phyloP scores from a whole-genome alignment of 345 rosid species.

The Heritiera fomes region DNA sequence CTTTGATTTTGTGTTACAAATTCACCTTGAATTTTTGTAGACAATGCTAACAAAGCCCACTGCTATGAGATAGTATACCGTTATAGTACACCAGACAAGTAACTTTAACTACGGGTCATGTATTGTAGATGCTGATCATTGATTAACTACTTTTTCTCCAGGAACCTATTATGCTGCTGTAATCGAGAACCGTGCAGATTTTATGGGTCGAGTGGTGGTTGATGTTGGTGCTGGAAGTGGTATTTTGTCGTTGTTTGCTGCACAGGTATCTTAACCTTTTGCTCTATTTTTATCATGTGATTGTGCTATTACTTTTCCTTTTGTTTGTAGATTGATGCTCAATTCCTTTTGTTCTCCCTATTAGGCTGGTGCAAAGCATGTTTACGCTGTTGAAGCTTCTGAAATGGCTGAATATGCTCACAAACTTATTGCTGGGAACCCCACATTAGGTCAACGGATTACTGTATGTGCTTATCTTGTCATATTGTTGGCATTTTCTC shows the following conservation, averaged over 20 bases:
- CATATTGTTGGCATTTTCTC: conserved; percentile 13
- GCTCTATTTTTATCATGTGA: neutral
- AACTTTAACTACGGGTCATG: neutral
- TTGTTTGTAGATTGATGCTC: neutral
- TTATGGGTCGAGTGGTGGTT: conserved; percentile 85
- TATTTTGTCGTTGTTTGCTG: conserved; percentile 94
- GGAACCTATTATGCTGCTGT: conserved; percentile 99
- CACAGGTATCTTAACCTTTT: conserved; percentile 60
- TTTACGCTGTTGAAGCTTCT: conserved; percentile 98
- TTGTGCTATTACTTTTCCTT: neutral
- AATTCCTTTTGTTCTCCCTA: conserved; percentile 13
- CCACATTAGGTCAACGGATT: conserved; percentile 69
- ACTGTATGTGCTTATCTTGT: conserved; percentile 56
- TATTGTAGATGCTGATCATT: neutral
- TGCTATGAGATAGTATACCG: neutral
- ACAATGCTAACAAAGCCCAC: neutral
- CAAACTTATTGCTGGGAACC: conserved; percentile 89
- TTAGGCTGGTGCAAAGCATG: conserved; percentile 99
- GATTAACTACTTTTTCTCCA: conserved; percentile 34
- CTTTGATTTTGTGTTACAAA: neutral
- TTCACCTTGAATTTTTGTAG: conserved; percentile 7
- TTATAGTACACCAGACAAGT: neutral
- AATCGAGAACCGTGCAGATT: conserved; percentile 89
- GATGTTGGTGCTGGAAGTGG: conserved; percentile 99
- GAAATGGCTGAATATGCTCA: conserved; percentile 99